Percentiles rank a stretch among this genome's conserved stretches.
These are phyloP conservation scores for Biscogniauxia mediterranea DNA, from an alignment of 2,329 filamentous ascomycete genomes.

Conservation along the genomic window DNA sequence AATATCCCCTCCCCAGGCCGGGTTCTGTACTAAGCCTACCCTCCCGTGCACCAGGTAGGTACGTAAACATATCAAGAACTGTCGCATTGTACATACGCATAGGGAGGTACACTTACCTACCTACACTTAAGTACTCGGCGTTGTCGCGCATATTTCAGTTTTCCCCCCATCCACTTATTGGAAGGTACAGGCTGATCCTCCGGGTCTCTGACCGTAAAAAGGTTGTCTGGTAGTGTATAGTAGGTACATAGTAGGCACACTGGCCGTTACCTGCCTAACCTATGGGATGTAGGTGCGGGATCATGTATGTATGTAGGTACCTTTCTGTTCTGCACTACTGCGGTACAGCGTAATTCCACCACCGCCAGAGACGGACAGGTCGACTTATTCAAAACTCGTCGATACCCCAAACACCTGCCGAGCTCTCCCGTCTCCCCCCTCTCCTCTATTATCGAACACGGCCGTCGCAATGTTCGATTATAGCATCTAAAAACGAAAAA, in stretches of 20 bases:
- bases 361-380: conserved; percentile 12
- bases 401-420: conserved; percentile 31
- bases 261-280: no score
- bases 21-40: not conserved
- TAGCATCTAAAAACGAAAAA: conserved; percentile 47
- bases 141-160: not conserved
- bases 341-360: conserved; percentile 12
- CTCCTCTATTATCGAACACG: conserved; percentile 47
- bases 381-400: conserved; percentile 35
- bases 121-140: not conserved
- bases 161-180: not conserved
- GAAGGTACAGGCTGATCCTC: not conserved
- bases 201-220: not conserved
- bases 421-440: conserved; percentile 37
- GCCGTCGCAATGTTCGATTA: conserved; percentile 54
- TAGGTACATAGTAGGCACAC: no score
- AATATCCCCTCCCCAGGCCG: conserved; percentile 4
- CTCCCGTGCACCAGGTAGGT: not conserved
- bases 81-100: no score
- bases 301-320: conserved; percentile 2
- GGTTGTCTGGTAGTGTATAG: no score
- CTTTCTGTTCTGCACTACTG: conserved; percentile 2
- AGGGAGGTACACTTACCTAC: not conserved
- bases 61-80: not conserved
- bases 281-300: no score